Evolutionary conservation across 495 filamentous ascomycete species (phyloP).

Genomic region (Aspergillus asperescens): DNA sequence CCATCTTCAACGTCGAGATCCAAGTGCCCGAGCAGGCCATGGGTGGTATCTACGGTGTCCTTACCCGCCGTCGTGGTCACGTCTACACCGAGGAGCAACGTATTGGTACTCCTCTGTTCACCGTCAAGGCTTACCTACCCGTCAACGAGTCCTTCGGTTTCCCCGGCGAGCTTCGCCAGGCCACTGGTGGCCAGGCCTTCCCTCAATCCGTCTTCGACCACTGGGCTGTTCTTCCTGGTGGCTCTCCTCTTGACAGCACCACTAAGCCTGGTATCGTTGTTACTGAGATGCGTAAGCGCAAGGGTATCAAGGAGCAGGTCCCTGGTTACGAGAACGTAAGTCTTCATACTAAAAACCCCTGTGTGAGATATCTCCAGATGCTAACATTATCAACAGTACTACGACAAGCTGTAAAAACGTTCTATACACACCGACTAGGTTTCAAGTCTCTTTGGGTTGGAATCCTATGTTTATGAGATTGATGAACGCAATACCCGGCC

Average conservation of each 20-base stretch:
- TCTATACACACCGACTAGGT: slow-evolving; percentile 33
- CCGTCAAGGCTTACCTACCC: slow-evolving; percentile 97
- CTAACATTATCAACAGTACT: slow-evolving; percentile 74
- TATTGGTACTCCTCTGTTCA: slow-evolving; percentile 97
- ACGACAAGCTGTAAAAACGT: slow-evolving; percentile 89
- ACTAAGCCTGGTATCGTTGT: slow-evolving; percentile 84
- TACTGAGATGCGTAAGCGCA: slow-evolving; percentile 90
- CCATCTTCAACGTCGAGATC: slow-evolving; percentile 98
- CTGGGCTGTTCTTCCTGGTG: slow-evolving; percentile 92
- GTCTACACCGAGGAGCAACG: slow-evolving; percentile 98
- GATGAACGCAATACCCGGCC: slow-evolving; percentile 49
- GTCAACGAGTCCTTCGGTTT: slow-evolving; percentile 99
- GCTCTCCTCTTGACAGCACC: slow-evolving; percentile 80
- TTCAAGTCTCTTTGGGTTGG: slow-evolving; percentile 33
- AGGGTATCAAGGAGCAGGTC: slow-evolving; percentile 95
- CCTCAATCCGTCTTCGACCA: slow-evolving; percentile 98
- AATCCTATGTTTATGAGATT: slow-evolving; percentile 46
- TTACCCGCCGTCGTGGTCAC: slow-evolving; percentile 96
- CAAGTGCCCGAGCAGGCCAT: slow-evolving; percentile 97
- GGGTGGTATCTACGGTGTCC: slow-evolving; percentile 99
- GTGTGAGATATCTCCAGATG: slow-evolving; percentile 12
- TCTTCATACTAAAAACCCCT: slow-evolving; percentile 21
- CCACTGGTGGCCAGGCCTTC: slow-evolving; percentile 97
- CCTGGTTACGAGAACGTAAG: slow-evolving; percentile 91
- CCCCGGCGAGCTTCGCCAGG: slow-evolving; percentile 90